Conservation (phyloP, 768 basidiomycete species). For the Russula sp. region DNA sequence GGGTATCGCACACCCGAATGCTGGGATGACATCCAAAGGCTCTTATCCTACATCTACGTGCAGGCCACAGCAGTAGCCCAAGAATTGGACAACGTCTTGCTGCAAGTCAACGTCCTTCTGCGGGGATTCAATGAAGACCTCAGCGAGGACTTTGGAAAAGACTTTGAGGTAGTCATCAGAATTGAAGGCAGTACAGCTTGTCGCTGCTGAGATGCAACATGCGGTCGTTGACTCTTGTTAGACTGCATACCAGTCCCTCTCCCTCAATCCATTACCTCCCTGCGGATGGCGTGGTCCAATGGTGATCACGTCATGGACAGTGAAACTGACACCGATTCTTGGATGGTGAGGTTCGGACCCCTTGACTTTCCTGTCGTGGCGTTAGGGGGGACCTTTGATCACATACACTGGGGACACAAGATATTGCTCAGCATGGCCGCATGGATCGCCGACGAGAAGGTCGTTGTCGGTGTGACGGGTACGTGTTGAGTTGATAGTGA, state of each 20-base stretch:
- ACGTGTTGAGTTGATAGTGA: conserved; percentile 19
- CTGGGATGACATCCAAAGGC: conserved; percentile 65
- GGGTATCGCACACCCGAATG: conserved; percentile 36
- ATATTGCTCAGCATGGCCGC: conserved; percentile 90
- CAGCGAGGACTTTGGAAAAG: conserved; percentile 30
- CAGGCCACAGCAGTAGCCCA: conserved; percentile 74
- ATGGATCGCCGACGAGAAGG: conserved; percentile 67
- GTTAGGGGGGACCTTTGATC: conserved; percentile 96
- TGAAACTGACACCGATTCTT: conserved; percentile 2
- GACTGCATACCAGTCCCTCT: conserved; percentile 22
- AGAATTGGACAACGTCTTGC: conserved; percentile 55
- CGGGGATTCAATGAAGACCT: conserved; percentile 44
- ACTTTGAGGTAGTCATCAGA: conserved; percentile 29
- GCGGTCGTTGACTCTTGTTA: not conserved
- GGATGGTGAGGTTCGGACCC: conserved; percentile 20
- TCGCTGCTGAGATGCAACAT: not conserved
- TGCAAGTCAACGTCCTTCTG: conserved; percentile 74
- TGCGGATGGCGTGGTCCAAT: conserved; percentile 17
- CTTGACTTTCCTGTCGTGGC: conserved; percentile 58
- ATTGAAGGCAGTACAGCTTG: conserved; percentile 23
- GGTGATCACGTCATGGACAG: conserved; percentile 14
- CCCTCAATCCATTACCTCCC: conserved; percentile 16
- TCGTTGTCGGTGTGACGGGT: conserved; percentile 91
- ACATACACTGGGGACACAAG: conserved; percentile 95
- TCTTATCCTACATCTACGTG: conserved; percentile 80